Evolutionary conservation across 78 protist genomes (phyloP), one percentile per base, ranked within the genome.

Genomic region (Anaeramoeba flamelloides): DNA sequence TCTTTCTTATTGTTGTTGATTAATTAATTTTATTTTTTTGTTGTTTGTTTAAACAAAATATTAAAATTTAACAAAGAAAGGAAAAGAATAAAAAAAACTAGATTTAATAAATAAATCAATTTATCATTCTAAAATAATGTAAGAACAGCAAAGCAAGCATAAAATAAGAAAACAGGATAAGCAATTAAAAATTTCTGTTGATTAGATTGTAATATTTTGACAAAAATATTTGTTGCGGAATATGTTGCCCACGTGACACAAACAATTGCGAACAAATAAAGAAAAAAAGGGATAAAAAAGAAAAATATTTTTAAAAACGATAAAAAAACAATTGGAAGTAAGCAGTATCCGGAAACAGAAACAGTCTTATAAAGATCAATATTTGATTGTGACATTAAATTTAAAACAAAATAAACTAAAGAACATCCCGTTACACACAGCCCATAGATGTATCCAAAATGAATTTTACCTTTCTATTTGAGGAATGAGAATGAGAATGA

Each of bases 391-490:
- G 69, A 39, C 91, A 85, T 85, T 39, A 85, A 77, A 74, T 90
- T 91, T 76, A 91, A 79, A 30, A 91, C 88, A n/a, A 77, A 1
- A 36, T 84, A 93, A 82, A 93, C 77, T 30, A 86, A 77, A 2
- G 87, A 38, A 78, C 94, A 89, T 36, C 96, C 94, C 32, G 91
- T 39, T 26, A 86, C 34, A 38, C 87, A 91, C n/a, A 90, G 78
- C 2, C 96, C 96, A 76, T 89, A 93, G 75, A 93, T 90, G 83
- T 87, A 89, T 1, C 94, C 93, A 39, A 93, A 93, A 38, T 91
- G 93, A 17, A 93, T 82, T 82, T 93, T 92, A 32, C 92, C 93
- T 26, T 85, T 74, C 89, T 91, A 74, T 2, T 75, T n/a, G n/a
- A n/a, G n/a, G n/a, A n/a, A n/a, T n/a, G n/a, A n/a, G n/a, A n/a